Evolutionary conservation across 768 basidiomycete species (phyloP), one percentile per base, ranked within the genome.

Genomic region (Naganishia vishniacii): DNA sequence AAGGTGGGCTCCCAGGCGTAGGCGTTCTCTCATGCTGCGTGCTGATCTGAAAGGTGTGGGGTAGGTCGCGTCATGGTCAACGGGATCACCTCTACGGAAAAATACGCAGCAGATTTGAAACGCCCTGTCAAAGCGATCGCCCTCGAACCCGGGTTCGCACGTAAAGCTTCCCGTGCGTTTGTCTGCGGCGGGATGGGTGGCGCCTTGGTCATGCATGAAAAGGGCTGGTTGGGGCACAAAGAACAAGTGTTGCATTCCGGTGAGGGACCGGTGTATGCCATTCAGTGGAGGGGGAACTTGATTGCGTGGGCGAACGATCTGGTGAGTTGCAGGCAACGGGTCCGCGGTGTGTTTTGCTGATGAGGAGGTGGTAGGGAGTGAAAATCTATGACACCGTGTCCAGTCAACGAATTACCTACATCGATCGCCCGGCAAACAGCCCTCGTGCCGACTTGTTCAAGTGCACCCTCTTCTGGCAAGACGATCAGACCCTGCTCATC

Each of bases 231-330:
- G 1, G 92, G 94, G 0, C 89, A 95, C 71, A 95, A 89, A 72
- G 92, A 94, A 75, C 89, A 86, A 0, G 76, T 86, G 6, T 75
- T 95, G 34, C 87, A 91, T 72, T 81, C 80, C 37, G 88, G 87
- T 4, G 95, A 98, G 78, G 95, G 94, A 12, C 90, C 95, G 0
- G 89, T 99, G 59, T 97, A 92, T 91, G 85, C 86, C 58, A 84
- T 86, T 11, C 83, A 87, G 63, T 98, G 95, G 95, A 81, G 85
- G 71, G 86, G 85, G 1, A 83, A 83, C 49, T 80, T 95, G 31
- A 91, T 97, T 68, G 92, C 91, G 0, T 99, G 95, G 95, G 91
- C 93, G 3, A 95, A 92, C 69, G 95, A 99, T 74, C 70, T 85
- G 45, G 91, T 91, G 67, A 72, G 85, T 76, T 4, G 41, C 4